Base-by-base conservation (phyloP, 805 yeast species). In the Saccharomycopsis javanensis region DNA sequence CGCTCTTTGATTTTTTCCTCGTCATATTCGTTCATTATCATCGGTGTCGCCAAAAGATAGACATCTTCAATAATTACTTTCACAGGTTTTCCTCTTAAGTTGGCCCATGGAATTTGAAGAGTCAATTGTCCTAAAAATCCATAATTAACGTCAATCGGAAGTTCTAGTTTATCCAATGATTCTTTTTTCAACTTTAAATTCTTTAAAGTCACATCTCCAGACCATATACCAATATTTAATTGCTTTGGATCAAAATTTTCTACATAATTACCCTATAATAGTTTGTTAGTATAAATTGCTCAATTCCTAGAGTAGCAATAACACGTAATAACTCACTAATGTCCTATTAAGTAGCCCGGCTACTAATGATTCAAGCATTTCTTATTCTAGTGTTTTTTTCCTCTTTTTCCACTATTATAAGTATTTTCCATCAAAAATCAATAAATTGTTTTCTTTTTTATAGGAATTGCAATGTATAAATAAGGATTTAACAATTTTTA, bases 201-300 rank as follows among this genome's bases (percentile, higher is more conserved):
- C 61, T 77, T 78, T 56, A 94, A 75, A 67, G 88, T 88, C 31
- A 91, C 98, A 74, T 94, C 98, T 37, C 99, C 99, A 65, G 90
- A 82, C 96, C 98, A 91, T 34, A 94, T 90, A 4, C 98, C 99
- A 56, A 94, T 91, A 64, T 94, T 91, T 65, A 94, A 74, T 67
- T 94, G 97, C 63, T 87, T 88, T 16, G 98, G 90, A 72, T 94
- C 99, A 69, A 94, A 94, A 71, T 95, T 88, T 71, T 95, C 96
- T 53, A 92, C 90, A 69, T 90, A 89, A 31, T 81, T 75, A 1
- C 89, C 89, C 64, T 68, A 20, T 0, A 5, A 8, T 28, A 11
- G 35, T 15, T 8, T 51, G 63, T 60, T 59, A 62, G 59, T 51
- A 53, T 23, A 10, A 16, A 37, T 6, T 7, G 11, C 35, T 15